Base-by-base conservation (phyloP, 2,329 filamentous ascomycete species). In the Colletotrichum chrysophilum region DNA sequence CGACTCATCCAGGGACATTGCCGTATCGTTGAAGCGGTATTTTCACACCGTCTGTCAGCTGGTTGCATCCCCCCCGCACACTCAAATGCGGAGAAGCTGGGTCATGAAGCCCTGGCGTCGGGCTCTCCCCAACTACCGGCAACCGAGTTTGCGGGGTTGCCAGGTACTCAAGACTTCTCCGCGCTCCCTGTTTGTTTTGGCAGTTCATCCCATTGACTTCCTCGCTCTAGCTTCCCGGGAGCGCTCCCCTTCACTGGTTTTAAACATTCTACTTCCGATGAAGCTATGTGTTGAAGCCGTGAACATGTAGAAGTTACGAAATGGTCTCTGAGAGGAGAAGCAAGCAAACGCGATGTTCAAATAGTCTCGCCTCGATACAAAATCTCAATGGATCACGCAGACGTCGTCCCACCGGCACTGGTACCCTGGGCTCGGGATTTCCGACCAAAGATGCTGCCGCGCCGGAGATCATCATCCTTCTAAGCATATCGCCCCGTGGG, bases 81-180 rank as follows among this genome's bases (percentile, higher is more conserved):
- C 55, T 28, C 14, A 9, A n/a, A 55, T 73, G 70, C 38, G 70
- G 70, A 55, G 70, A 73, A 69, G 38, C 70, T 73, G 70, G 52
- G 34, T 62, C 36, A 66, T 30, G 64, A 34, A 64, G 28, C 26
- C 34, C n/a, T n/a, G 34, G 34, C 13, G 4, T 26, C 26, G 56
- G 58, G 62, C 55, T 32, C 14, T 72, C 48, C 66, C 55, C 34
- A 61, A 69, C 66, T 69, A 61, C 66, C 55, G 66, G n/a, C 24
- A 21, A 32, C 21, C 14, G 14, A n/a, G 66, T 28, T 24, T 70
- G 70, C 70, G 65, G 70, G 65, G 70, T 73, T 61, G 24, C 21
- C 16, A 36, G 28, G 5, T 30, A 28, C 28, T 13, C 43, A 14
- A 26, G 26, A 58, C 21, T 61, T 52, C 43, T 52, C 43, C 43